These are phyloP conservation scores for Nematocida sp. DNA, from an alignment of 371 early-diverging fungal species.

Conservation along the genomic window DNA sequence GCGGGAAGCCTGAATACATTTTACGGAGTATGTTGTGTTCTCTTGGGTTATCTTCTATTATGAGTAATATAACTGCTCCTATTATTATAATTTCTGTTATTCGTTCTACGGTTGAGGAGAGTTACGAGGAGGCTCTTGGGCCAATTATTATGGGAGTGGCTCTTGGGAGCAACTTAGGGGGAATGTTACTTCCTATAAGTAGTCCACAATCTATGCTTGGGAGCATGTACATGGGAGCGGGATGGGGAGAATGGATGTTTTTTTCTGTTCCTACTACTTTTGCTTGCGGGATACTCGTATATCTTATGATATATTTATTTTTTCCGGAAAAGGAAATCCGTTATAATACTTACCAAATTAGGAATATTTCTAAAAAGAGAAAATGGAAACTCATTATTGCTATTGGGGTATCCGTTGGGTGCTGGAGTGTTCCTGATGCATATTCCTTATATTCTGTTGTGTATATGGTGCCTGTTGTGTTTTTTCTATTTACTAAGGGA, in stretches of 20 bases:
- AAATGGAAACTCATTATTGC: neutral
- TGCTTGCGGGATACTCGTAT: constrained; percentile 28
- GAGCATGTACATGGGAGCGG: constrained; percentile 4
- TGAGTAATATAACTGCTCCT: constrained; percentile 49
- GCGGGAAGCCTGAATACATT: neutral
- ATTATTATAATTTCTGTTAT: constrained; percentile 45
- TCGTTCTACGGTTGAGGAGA: neutral
- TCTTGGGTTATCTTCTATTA: constrained; percentile 37
- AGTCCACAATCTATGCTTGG: constrained; percentile 53
- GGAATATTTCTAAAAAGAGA: neutral
- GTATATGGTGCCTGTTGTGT: constrained; percentile 13
- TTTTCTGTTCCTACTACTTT: constrained; percentile 32
- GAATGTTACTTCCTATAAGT: constrained; percentile 52
- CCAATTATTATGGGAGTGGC: constrained; percentile 36
- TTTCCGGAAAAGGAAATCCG: neutral
- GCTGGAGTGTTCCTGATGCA: constrained; percentile 30
- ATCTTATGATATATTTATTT: neutral
- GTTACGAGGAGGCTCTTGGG: neutral
- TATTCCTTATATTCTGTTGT: neutral
- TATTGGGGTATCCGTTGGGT: constrained; percentile 2
- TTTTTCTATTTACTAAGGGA: constrained; percentile 1
- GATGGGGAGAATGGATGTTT: constrained; percentile 33
- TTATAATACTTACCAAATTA: too few species aligned
- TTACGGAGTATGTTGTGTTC: constrained; percentile 34
- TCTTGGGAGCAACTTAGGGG: constrained; percentile 37